Evolutionary conservation across 805 yeast genomes (phyloP).

Genomic region (Ogataea henricii): DNA sequence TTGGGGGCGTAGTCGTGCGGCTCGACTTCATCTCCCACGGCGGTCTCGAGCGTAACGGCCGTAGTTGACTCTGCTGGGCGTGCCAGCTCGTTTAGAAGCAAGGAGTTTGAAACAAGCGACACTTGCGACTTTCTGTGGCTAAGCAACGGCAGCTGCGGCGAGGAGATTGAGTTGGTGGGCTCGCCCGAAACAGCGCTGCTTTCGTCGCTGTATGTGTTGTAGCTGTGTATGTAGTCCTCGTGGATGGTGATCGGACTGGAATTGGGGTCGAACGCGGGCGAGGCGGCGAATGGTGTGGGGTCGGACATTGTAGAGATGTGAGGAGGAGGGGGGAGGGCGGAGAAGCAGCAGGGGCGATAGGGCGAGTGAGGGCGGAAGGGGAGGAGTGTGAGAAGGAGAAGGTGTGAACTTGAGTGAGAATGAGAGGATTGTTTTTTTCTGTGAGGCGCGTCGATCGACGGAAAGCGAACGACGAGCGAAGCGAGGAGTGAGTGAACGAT

Average conservation of each 20-base stretch:
- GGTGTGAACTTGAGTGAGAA: no score
- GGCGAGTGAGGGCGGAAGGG: no score
- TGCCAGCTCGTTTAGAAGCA: conserved; percentile 21
- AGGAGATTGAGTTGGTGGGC: neutral
- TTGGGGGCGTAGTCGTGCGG: neutral
- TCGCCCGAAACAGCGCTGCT: neutral
- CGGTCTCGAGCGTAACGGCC: conserved; percentile 30
- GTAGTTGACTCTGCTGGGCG: conserved; percentile 37
- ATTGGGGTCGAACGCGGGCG: neutral
- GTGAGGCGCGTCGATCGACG: no score
- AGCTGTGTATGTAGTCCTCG: conserved; percentile 27
- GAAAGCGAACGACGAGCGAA: no score
- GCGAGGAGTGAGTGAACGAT: no score
- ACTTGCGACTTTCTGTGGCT: conserved; percentile 22
- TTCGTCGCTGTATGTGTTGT: conserved; percentile 10
- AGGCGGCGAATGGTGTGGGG: no score
- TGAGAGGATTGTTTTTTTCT: no score
- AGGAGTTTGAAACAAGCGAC: conserved; percentile 23
- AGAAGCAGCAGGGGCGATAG: no score
- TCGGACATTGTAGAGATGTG: no score
- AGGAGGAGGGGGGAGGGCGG: no score
- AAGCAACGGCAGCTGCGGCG: conserved; percentile 1
- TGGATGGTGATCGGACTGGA: conserved; percentile 26
- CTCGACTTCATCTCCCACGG: conserved; percentile 11
- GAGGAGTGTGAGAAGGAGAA: no score